A percentile compares a stretch with the other conserved stretches of the same genome.
These are phyloP conservation scores for Leishmania braziliensis DNA, from an alignment of 208 protist species.

Conservation along the genomic window DNA sequence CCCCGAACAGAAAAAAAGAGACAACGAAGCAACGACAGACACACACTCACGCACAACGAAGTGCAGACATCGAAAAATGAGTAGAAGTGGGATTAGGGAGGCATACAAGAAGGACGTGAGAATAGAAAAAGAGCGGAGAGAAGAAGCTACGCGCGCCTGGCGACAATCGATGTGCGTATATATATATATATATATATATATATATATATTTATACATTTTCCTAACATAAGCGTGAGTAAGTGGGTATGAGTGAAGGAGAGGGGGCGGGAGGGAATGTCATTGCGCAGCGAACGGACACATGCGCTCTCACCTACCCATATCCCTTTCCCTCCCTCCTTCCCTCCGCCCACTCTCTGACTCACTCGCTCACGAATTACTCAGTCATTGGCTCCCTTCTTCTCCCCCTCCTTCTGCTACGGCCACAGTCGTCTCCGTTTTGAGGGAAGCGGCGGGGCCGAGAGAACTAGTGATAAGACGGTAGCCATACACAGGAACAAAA, in stretches of 20 bases:
- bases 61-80: not conserved
- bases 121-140: not conserved
- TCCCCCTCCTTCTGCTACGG: not conserved
- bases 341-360: not conserved
- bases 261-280: not conserved
- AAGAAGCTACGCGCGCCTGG: not conserved
- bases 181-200: not conserved
- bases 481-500: not conserved
- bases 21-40: not conserved
- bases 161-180: conserved; percentile 3
- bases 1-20: not conserved
- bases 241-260: conserved; percentile 2
- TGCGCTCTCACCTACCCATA: not conserved
- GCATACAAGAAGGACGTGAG: not conserved
- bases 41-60: not conserved
- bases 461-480: not conserved
- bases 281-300: not conserved
- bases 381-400: not conserved
- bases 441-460: not conserved
- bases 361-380: conserved; percentile 1
- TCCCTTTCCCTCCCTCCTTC: not conserved
- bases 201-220: not conserved
- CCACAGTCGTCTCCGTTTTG: conserved; percentile 9
- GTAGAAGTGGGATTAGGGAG: not conserved
- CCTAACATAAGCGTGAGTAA: not conserved